Evolutionary conservation across 2,329 filamentous ascomycete genomes (phyloP), one percentile per base, ranked within the genome.

Genomic region (Herpomyces periplanetae): DNA sequence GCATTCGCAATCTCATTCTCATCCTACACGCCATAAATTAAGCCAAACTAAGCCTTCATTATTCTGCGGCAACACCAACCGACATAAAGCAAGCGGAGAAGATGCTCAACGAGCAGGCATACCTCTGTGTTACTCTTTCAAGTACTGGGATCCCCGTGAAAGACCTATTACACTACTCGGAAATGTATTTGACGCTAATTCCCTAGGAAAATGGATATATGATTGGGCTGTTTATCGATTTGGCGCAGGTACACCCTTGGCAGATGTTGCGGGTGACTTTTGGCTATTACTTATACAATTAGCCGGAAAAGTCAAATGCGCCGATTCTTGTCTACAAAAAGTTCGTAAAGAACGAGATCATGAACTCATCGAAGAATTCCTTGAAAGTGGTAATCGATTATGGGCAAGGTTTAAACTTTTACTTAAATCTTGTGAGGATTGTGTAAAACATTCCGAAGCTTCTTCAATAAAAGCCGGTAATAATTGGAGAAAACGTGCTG

Each of bases 181-280:
- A 19, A 85, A 68, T 34, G 80, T 91, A 22, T 91, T 91, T 34
- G 80, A 91, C 35, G 68, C 75, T 33, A 88, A 91, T 49, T 87
- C 69, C 11, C 51, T 96, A 12, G 80, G 80, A 33, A 88, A 88
- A 43, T 96, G 80, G 80, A 84, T 96, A 34, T 96, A 87, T 41
- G 80, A 91, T 48, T 96, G 80, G 80, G 88, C 80, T 8, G 68
- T 88, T 26, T 87, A 68, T 44, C 60, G 63, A 36, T 60, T 84
- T 28, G 68, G 68, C 14, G 54, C 69, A 7, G 53, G 54, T 15
- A 69, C 64, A 5, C 66, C 71, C 19, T 66, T 88, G 33, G 56
- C 71, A 20, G 71, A 88, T 27, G 60, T 85, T 39, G 73, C 80
- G 2, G 80, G 75, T 28, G 73, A 91, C 32, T 49, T 96, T 21